Conservation (phyloP, 2,329 filamentous ascomycete genomes). For the Dothideomycetes sp. region DNA sequence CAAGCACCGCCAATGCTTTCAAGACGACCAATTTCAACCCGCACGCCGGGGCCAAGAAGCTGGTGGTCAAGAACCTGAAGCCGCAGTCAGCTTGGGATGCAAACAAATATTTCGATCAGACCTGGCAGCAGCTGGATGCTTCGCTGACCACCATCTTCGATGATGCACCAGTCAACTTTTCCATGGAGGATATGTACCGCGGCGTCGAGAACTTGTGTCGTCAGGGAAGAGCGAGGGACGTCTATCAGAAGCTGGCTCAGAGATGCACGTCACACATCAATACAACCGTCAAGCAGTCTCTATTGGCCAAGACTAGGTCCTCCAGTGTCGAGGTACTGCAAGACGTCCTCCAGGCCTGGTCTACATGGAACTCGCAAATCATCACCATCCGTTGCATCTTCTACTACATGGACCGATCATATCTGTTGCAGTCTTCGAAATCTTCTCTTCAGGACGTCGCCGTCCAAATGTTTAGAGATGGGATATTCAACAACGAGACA, state of each 20-base stretch:
- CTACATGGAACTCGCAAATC: constrained; percentile 65
- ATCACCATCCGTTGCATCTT: constrained; percentile 76
- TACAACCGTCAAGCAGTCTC: constrained; percentile 42
- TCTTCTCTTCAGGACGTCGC: constrained; percentile 72
- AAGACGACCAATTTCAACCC: constrained; percentile 53
- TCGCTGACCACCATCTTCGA: constrained; percentile 66
- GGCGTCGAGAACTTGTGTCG: constrained; percentile 87
- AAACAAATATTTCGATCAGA: constrained; percentile 66
- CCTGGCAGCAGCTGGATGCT: constrained; percentile 61
- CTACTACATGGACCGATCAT: constrained; percentile 87
- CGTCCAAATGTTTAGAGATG: constrained; percentile 60
- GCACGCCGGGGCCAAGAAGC: constrained; percentile 66
- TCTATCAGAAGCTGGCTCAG: constrained; percentile 56
- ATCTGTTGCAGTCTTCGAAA: constrained; percentile 63
- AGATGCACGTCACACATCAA: constrained; percentile 55
- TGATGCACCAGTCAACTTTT: constrained; percentile 48
- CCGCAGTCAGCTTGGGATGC: constrained; percentile 53
- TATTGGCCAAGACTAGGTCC: constrained; percentile 46
- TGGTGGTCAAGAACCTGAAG: constrained; percentile 89
- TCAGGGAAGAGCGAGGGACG: constrained; percentile 56
- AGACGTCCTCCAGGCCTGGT: constrained; percentile 55
- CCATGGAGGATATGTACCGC: constrained; percentile 81
- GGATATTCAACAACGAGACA: constrained; percentile 42
- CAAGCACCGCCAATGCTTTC: constrained; percentile 23
- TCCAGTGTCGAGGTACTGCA: constrained; percentile 55